phyloP scores from a whole-genome alignment of 768 basidiomycete species.

The Suillus ampliporus region DNA sequence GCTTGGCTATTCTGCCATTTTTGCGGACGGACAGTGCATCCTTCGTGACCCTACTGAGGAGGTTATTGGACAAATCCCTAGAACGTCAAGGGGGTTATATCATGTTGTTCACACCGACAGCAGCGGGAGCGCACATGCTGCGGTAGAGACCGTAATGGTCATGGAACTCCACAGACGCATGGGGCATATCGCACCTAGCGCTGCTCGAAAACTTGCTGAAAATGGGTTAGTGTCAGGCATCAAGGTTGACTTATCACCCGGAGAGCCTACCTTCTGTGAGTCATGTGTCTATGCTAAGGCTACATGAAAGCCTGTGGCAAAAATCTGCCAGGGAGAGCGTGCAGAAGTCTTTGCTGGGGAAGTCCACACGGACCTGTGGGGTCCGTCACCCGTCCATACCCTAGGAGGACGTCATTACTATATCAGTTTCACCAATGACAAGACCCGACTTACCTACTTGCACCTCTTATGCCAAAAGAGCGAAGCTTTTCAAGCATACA shows the following conservation, averaged over 20 bases:
- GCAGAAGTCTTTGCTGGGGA: conserved; percentile 32
- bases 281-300: conserved; percentile 30
- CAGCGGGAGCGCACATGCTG: conserved; percentile 1
- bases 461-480: background rate
- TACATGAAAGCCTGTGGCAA: conserved; percentile 27
- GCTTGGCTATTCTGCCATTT: conserved; percentile 33
- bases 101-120: no score
- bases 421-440: conserved; percentile 29
- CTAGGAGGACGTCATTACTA: conserved; percentile 18
- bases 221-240: conserved; percentile 40
- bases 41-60: background rate
- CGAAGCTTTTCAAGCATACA: conserved; percentile 11
- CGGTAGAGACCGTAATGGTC: conserved; percentile 23
- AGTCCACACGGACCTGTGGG: conserved; percentile 45
- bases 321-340: conserved; percentile 26
- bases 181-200: conserved; percentile 36
- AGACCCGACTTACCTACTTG: conserved; percentile 1
- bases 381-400: conserved; percentile 31
- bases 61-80: conserved; percentile 28
- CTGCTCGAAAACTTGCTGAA: conserved; percentile 26
- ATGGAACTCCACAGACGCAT: conserved; percentile 34
- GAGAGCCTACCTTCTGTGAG: conserved; percentile 29
- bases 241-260: conserved; percentile 19
- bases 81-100: conserved; percentile 4
- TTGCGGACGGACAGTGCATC: conserved; percentile 14